These are phyloP conservation scores for Citrus medica DNA, from an alignment of 345 rosid genomes.

Conservation along the genomic window DNA sequence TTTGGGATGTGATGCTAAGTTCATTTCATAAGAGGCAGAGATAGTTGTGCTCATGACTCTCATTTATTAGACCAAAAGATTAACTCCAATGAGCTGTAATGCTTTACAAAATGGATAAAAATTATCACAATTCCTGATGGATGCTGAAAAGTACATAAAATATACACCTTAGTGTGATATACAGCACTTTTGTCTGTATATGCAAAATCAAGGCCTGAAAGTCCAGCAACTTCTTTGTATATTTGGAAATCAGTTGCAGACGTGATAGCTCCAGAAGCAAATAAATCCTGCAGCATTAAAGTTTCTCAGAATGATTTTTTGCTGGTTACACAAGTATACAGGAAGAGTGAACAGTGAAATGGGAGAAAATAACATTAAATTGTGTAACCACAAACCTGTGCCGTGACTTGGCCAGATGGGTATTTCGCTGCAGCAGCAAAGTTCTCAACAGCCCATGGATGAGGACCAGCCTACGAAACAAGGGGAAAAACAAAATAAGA, in stretches of 20 bases:
- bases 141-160: constrained; percentile 8
- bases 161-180: constrained; percentile 87
- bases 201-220: constrained; percentile 97
- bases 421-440: constrained; percentile 85
- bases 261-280: constrained; percentile 68
- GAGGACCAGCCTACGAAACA: constrained; percentile 70
- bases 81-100: neutral
- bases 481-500: constrained; percentile 15
- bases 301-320: constrained; percentile 12
- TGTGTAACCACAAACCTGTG: constrained; percentile 54
- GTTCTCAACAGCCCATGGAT: constrained; percentile 87
- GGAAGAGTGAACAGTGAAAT: constrained; percentile 6
- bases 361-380: neutral
- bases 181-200: constrained; percentile 78
- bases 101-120: neutral
- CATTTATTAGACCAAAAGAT: constrained; percentile 4
- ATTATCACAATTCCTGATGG: constrained; percentile 2
- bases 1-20: neutral
- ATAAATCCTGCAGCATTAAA: constrained; percentile 73
- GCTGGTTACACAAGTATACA: constrained; percentile 10
- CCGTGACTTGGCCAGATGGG: constrained; percentile 74
- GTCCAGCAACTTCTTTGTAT: constrained; percentile 84
- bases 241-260: constrained; percentile 95
- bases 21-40: neutral
- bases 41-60: neutral